Evolutionary conservation across 805 yeast genomes (phyloP).

Genomic region (Wickerhamomyces sydowiorum): DNA sequence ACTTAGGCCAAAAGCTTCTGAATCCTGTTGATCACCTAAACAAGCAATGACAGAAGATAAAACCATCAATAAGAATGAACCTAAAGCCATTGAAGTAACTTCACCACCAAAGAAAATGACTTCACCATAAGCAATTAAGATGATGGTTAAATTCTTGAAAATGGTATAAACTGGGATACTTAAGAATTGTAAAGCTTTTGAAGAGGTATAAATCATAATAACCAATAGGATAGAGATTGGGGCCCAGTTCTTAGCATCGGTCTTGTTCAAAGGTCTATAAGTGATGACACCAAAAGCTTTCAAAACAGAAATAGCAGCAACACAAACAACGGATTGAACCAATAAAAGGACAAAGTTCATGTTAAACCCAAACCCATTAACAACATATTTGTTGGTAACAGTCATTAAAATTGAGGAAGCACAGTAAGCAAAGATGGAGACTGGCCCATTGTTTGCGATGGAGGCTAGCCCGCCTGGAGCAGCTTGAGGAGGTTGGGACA

Average conservation of each 20-base stretch:
- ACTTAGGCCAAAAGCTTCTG: slow-evolving; percentile 35
- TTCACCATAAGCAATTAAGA: slow-evolving; percentile 96
- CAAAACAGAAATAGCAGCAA: slow-evolving; percentile 63
- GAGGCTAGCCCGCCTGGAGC: slow-evolving; percentile 21
- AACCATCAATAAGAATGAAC: slow-evolving; percentile 88
- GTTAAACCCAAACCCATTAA: slow-evolving; percentile 62
- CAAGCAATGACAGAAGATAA: slow-evolving; percentile 95
- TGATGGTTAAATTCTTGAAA: slow-evolving; percentile 95
- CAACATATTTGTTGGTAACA: slow-evolving; percentile 92
- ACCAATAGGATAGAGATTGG: slow-evolving; percentile 90
- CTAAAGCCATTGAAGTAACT: slow-evolving; percentile 84
- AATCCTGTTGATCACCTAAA: slow-evolving; percentile 61
- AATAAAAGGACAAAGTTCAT: slow-evolving; percentile 88
- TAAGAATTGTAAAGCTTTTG: slow-evolving; percentile 88
- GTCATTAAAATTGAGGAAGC: slow-evolving; percentile 95
- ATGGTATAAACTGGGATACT: slow-evolving; percentile 96
- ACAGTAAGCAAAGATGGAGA: slow-evolving; percentile 83
- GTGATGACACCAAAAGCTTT: slow-evolving; percentile 73
- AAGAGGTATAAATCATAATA: slow-evolving; percentile 91
- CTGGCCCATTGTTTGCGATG: slow-evolving; percentile 42
- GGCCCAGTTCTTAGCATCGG: slow-evolving; percentile 93
- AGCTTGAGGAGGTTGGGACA: slow-evolving; percentile 17
- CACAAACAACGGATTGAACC: slow-evolving; percentile 83
- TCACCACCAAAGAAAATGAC: slow-evolving; percentile 94
- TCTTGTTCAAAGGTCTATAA: slow-evolving; percentile 77